Conservation (phyloP, 495 filamentous ascomycete species). For the Penicillium turbatum region DNA sequence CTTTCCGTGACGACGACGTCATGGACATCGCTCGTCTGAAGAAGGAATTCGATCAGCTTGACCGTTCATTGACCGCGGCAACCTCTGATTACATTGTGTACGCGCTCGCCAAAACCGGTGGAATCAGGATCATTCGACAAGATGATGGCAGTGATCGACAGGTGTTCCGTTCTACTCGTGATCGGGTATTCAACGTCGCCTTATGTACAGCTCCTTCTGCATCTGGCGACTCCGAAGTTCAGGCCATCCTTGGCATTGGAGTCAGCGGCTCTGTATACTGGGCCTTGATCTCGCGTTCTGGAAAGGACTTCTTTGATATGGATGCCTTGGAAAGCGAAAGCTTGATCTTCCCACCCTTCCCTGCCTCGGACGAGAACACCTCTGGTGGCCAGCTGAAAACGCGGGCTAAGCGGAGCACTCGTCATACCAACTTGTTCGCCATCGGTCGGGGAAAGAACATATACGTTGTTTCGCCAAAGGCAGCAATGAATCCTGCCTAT, state of each 20-base stretch:
- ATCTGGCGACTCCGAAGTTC: conserved; percentile 48
- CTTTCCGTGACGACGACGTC: conserved; percentile 64
- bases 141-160: conserved; percentile 86
- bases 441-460: conserved; percentile 95
- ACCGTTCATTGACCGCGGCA: conserved; percentile 85
- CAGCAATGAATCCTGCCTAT: conserved; percentile 64
- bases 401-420: conserved; percentile 79
- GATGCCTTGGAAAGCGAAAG: conserved; percentile 69
- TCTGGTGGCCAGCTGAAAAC: conserved; percentile 93
- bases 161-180: conserved; percentile 78
- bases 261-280: conserved; percentile 94
- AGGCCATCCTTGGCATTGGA: conserved; percentile 85
- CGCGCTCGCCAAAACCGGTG: conserved; percentile 84
- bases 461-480: conserved; percentile 78
- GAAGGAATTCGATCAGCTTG: conserved; percentile 96
- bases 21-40: conserved; percentile 89
- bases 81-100: conserved; percentile 92
- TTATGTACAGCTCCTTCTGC: conserved; percentile 59
- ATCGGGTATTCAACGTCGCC: conserved; percentile 91
- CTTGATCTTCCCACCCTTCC: conserved; percentile 76
- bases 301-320: conserved; percentile 69
- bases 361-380: conserved; percentile 69
- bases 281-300: conserved; percentile 65
- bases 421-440: conserved; percentile 87
- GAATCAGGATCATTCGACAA: conserved; percentile 87